Percentiles rank a stretch among this genome's conserved stretches.
These are phyloP conservation scores for Macrolepiota dolichaula DNA, from an alignment of 768 basidiomycete species.

Conservation along the genomic window DNA sequence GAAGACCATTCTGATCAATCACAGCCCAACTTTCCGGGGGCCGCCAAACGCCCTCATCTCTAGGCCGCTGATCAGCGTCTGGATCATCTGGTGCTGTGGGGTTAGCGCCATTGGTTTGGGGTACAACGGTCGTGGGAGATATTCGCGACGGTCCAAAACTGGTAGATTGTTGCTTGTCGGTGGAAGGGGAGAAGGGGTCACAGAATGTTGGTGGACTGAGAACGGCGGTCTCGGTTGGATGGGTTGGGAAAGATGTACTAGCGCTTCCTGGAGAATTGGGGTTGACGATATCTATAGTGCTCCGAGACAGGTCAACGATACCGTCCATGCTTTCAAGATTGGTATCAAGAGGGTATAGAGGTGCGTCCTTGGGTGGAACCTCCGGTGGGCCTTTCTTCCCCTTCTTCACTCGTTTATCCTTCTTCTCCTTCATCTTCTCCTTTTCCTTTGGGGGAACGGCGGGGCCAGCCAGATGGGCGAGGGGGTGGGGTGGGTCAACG, in stretches of 20 bases:
- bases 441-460: neutral
- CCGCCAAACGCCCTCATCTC: conserved; percentile 46
- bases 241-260: conserved; percentile 31
- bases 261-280: conserved; percentile 41
- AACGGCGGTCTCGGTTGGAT: conserved; percentile 18
- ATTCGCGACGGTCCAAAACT: conserved; percentile 1
- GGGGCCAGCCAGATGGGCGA: neutral
- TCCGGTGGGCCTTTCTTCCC: conserved; percentile 1
- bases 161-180: neutral
- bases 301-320: conserved; percentile 54
- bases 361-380: conserved; percentile 8
- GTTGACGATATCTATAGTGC: conserved; percentile 19
- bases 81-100: neutral
- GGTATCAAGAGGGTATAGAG: conserved; percentile 53
- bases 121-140: conserved; percentile 12
- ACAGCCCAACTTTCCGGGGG: conserved; percentile 81
- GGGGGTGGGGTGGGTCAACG: conserved; percentile 8
- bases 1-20: conserved; percentile 39
- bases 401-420: conserved; percentile 13
- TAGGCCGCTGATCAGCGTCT: conserved; percentile 12
- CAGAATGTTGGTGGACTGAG: conserved; percentile 32
- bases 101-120: neutral
- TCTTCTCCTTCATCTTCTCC: neutral
- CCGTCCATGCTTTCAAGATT: conserved; percentile 79
- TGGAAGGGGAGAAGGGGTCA: conserved; percentile 34